These are phyloP conservation scores for Monilinia polystroma DNA, from an alignment of 2,329 filamentous ascomycete genomes.

Conservation along the genomic window DNA sequence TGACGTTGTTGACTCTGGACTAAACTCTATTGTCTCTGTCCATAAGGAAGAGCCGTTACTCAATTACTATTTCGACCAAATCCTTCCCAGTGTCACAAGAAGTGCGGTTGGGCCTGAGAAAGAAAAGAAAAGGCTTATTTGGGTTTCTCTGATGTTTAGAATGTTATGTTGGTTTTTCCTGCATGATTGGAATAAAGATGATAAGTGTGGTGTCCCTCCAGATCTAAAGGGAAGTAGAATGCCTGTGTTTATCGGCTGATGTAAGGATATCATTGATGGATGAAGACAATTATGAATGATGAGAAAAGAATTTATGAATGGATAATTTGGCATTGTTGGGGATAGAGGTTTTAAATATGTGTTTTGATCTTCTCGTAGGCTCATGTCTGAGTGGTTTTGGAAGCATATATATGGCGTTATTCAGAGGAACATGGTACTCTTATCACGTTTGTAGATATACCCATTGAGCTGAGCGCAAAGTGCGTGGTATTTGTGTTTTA, in stretches of 20 bases:
- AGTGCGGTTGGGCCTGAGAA: slow-evolving; percentile 35
- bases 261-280: neutral
- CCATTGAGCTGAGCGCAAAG: slow-evolving; percentile 8
- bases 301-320: neutral
- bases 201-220: slow-evolving; percentile 53
- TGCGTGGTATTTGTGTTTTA: neutral
- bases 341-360: neutral
- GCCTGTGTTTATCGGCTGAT: slow-evolving; percentile 54
- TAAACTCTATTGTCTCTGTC: slow-evolving; percentile 44
- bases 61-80: slow-evolving; percentile 51
- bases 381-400: neutral
- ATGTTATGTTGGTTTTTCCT: slow-evolving; percentile 60
- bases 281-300: neutral
- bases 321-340: neutral
- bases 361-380: neutral
- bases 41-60: slow-evolving; percentile 52
- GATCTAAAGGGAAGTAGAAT: slow-evolving; percentile 55
- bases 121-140: slow-evolving; percentile 45
- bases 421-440: slow-evolving; percentile 13
- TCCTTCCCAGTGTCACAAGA: slow-evolving; percentile 45
- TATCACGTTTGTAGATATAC: slow-evolving; percentile 3
- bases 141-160: slow-evolving; percentile 55
- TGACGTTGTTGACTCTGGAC: slow-evolving; percentile 42
- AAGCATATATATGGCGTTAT: neutral
- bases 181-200: slow-evolving; percentile 56